Evolutionary conservation across 495 filamentous ascomycete genomes (phyloP).

Genomic region (Venustampulla echinocandica): DNA sequence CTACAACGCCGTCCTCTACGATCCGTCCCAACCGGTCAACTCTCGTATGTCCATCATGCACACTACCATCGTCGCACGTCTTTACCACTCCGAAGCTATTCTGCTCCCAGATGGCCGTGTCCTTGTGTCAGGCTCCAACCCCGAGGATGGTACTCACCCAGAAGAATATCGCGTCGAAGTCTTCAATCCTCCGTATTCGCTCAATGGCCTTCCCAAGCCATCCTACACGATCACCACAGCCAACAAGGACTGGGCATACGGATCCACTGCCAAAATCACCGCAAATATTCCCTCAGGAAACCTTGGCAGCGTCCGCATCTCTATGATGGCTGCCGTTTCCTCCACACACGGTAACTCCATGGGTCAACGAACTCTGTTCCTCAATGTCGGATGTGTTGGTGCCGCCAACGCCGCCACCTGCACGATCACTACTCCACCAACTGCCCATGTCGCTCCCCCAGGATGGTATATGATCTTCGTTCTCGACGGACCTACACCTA

Average conservation of each 20-base stretch:
- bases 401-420: slow-evolving; percentile 29
- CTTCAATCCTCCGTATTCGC: slow-evolving; percentile 55
- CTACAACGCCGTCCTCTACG: slow-evolving; percentile 54
- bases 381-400: slow-evolving; percentile 39
- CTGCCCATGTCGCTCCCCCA: slow-evolving; percentile 40
- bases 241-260: slow-evolving; percentile 44
- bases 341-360: slow-evolving; percentile 58
- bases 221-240: slow-evolving; percentile 31
- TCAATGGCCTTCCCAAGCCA: slow-evolving; percentile 39
- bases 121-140: slow-evolving; percentile 56
- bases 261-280: slow-evolving; percentile 31
- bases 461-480: slow-evolving; percentile 56
- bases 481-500: slow-evolving; percentile 49
- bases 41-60: slow-evolving; percentile 52
- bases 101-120: slow-evolving; percentile 61
- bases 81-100: slow-evolving; percentile 60
- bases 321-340: slow-evolving; percentile 47
- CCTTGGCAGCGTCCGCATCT: slow-evolving; percentile 36
- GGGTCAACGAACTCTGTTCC: slow-evolving; percentile 54
- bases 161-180: slow-evolving; percentile 61
- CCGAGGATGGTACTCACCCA: slow-evolving; percentile 35
- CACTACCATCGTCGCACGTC: slow-evolving; percentile 53
- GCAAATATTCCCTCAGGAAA: slow-evolving; percentile 24
- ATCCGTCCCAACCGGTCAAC: slow-evolving; percentile 46
- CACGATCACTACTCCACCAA: slow-evolving; percentile 48